Evolutionary conservation across 1,284 basidiomycete genomes (phyloP).

Genomic region (Papiliotrema terrestris): DNA sequence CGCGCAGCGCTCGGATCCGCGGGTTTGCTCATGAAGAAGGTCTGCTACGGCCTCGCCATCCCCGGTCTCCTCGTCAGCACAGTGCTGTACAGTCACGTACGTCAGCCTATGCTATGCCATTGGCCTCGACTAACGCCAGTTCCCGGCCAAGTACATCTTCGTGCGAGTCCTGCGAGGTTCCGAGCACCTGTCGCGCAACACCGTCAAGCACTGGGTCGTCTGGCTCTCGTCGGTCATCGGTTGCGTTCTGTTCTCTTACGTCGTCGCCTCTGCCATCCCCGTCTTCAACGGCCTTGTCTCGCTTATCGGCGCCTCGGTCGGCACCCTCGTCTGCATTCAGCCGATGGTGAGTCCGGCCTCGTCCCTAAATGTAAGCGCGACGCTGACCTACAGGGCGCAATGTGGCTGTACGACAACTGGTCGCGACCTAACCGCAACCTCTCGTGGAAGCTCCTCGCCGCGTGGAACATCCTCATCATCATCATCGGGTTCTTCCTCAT

Average conservation of each 20-base stretch:
- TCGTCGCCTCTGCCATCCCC: slow-evolving; percentile 19
- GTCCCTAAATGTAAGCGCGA: background rate
- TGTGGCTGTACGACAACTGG: slow-evolving; percentile 29
- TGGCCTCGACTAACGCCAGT: slow-evolving; percentile 36
- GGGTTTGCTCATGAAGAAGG: slow-evolving; percentile 43
- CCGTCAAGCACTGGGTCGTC: slow-evolving; percentile 56
- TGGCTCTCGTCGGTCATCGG: slow-evolving; percentile 47
- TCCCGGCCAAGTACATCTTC: slow-evolving; percentile 52
- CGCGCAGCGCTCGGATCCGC: slow-evolving; percentile 47
- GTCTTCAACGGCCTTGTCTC: slow-evolving; percentile 19
- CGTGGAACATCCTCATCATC: slow-evolving; percentile 23
- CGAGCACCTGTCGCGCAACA: slow-evolving; percentile 59
- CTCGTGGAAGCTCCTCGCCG: slow-evolving; percentile 14
- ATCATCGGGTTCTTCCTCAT: slow-evolving; percentile 26
- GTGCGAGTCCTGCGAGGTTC: slow-evolving; percentile 59
- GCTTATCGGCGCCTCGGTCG: slow-evolving; percentile 22
- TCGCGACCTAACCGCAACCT: slow-evolving; percentile 11
- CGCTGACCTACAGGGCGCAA: slow-evolving; percentile 13
- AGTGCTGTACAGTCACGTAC: slow-evolving; percentile 35
- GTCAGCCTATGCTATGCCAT: background rate
- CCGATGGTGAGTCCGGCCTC: background rate
- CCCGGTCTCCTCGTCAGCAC: slow-evolving; percentile 35
- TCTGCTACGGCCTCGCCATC: slow-evolving; percentile 27
- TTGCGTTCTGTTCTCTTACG: slow-evolving; percentile 8
- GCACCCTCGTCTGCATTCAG: slow-evolving; percentile 10